A percentile compares a stretch with the other conserved stretches of the same genome.
phyloP scores from a whole-genome alignment of 768 basidiomycete genomes.

The Pulveroboletus sp. region DNA sequence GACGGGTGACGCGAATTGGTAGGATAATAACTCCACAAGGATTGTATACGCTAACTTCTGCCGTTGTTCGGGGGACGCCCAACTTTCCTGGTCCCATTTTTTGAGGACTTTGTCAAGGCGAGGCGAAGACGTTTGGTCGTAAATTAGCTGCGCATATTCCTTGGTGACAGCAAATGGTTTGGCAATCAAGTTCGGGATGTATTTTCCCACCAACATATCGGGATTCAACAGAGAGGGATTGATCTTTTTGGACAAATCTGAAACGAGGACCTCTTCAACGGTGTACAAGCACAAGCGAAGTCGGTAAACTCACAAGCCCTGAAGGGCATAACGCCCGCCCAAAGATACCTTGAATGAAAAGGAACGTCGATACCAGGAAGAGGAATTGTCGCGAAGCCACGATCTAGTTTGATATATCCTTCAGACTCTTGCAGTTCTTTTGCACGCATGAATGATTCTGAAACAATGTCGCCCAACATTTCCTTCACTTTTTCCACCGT shows the following conservation, averaged over 20 bases:
- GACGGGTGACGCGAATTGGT: slow-evolving; percentile 97
- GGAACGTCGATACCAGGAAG: slow-evolving; percentile 97
- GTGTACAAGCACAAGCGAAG: not conserved
- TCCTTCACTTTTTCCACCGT: slow-evolving; percentile 92
- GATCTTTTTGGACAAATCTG: slow-evolving; percentile 97
- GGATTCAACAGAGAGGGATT: slow-evolving; percentile 88
- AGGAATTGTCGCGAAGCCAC: slow-evolving; percentile 94
- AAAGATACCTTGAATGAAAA: slow-evolving; percentile 98
- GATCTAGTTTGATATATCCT: slow-evolving; percentile 90
- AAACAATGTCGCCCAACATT: slow-evolving; percentile 90
- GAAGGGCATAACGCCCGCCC: slow-evolving; percentile 98
- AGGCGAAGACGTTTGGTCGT: slow-evolving; percentile 94
- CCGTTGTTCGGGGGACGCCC: slow-evolving; percentile 76
- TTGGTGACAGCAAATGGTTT: slow-evolving; percentile 78
- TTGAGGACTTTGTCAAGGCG: slow-evolving; percentile 92
- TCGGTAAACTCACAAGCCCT: slow-evolving; percentile 71
- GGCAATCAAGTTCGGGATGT: slow-evolving; percentile 95
- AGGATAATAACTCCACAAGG: slow-evolving; percentile 93
- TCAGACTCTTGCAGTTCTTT: slow-evolving; percentile 73
- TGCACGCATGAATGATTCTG: slow-evolving; percentile 71
- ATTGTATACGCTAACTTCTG: slow-evolving; percentile 95
- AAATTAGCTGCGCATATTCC: slow-evolving; percentile 91
- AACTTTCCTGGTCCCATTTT: slow-evolving; percentile 88
- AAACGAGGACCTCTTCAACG: not conserved
- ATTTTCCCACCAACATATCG: slow-evolving; percentile 90